Base-by-base conservation (phyloP, 306 rosid species). In the Fagus sylvatica region DNA sequence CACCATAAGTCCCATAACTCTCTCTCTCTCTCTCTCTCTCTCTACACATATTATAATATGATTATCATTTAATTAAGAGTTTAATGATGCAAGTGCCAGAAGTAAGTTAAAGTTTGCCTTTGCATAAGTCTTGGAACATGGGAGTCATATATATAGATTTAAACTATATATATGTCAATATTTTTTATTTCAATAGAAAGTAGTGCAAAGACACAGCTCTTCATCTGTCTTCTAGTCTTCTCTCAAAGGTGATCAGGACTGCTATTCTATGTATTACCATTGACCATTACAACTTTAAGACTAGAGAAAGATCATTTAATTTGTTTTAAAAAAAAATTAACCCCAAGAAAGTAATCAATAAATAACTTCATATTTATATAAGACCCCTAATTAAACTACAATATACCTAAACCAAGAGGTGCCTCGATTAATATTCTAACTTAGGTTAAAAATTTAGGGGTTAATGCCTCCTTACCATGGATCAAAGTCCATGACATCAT, bases 391-490 rank as follows among this genome's bases (percentile, higher is more conserved):
- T n/a, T 9, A 57, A 57, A 57, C 64, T 57, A 57, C 36, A 67
- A 42, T 57, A 36, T 57, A 46, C 49, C 69, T 48, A 75, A 70
- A 80, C 74, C 74, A 82, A 82, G 79, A 82, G 84, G 71, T 69
- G 78, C 17, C 71, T 74, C 59, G 39, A 67, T 19, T 74, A 74
- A 39, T 61, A 69, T 82, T 51, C 36, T 73, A 74, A 76, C 55
- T 60, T 19, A 37, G 68, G 78, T 19, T 72, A 51, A 79, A 75
- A 67, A 36, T 70, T 42, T 10, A 37, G 77, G 60, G 78, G 56
- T 76, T 73, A 78, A 79, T 48, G 42, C 17, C 79, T 74, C 59
- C 55, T 80, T 65, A 60, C 53, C 49, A 75, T 56, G 56, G 39
- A 80, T 75, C 40, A 30, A 74, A 80, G 49, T 74, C 72, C 34